phyloP scores from a whole-genome alignment of 306 rosid genomes.

The Inga oerstediana region DNA sequence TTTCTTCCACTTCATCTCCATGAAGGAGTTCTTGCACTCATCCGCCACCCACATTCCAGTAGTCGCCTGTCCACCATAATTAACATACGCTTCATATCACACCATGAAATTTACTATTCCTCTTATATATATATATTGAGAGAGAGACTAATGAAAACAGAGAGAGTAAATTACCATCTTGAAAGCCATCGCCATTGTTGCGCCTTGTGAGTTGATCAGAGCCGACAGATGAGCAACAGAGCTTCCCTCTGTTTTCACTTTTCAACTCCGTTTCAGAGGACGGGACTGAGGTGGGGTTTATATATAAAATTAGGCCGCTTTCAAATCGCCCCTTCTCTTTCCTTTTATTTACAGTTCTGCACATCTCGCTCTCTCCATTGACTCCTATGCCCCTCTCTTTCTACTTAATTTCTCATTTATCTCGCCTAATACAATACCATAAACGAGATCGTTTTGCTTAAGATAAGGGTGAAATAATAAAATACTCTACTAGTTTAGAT shows the following conservation, averaged over 20 bases:
- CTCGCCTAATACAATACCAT: not conserved
- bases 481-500: not conserved
- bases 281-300: not conserved
- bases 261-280: not conserved
- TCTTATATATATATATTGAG: not conserved
- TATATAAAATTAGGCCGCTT: not conserved
- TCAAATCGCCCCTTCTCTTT: not conserved
- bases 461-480: not conserved
- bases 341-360: not conserved
- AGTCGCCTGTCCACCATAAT: constrained; percentile 54
- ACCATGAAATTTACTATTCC: not conserved
- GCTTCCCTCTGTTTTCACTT: not conserved
- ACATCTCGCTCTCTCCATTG: not conserved
- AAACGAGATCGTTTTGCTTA: not conserved
- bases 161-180: constrained; percentile 56
- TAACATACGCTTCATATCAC: not conserved
- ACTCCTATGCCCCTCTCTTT: not conserved
- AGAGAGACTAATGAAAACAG: not conserved
- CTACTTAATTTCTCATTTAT: not conserved
- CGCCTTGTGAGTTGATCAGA: constrained; percentile 10
- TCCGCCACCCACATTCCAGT: constrained; percentile 92
- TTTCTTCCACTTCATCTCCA: constrained; percentile 93
- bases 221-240: not conserved
- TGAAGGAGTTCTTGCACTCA: constrained; percentile 80
- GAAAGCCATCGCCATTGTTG: constrained; percentile 87